Evolutionary conservation across 2,329 filamentous ascomycete genomes (phyloP), one percentile per base, ranked within the genome.

Genomic region (Monosporascus sp.): DNA sequence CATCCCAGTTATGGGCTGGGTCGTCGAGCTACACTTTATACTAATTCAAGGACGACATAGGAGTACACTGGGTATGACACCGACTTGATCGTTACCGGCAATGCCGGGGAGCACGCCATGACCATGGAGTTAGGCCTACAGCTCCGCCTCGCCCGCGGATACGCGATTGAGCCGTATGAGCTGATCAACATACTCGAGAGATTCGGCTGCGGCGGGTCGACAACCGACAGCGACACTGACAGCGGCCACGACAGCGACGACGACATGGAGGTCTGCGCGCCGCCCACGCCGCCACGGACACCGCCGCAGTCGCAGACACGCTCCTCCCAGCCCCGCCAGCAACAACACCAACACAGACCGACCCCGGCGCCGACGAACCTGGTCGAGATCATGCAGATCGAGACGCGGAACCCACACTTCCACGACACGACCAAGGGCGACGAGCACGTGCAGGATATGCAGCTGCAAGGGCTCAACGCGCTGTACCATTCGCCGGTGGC

Each of bases 81-180:
- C 24, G 58, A 60, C n/a, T 54, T 66, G 17, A 59, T 70, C 46
- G 60, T 60, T 4, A 70, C 67, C 1, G 67, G 65, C 9, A 70
- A 70, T 49, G 66, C 67, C 1, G 67, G 65, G 31, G 66, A 69
- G 52, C 66, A 69, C 49, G 65, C 67, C 53, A 70, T 74, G 63
- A 67, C 63, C 14, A 65, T 73, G 54, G 64, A 63, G 7, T 58
- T 74, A n/a, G 72, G 68, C 2, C 50, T 62, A 9, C 65, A 70
- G 57, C 57, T 69, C 27, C 52, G 61, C 17, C 50, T 67, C 37
- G 67, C 67, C 1, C 57, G 61, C 38, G 67, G 67, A 11, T 70
- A 68, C 36, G 67, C 67, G 43, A 65, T 70, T 47, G 67, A 70
- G 59, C 67, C 67, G 3, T 70, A 65, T 45, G 65, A 70, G 50